Evolutionary conservation across 2,329 filamentous ascomycete genomes (phyloP).

Genomic region (Ilyonectria destructans): DNA sequence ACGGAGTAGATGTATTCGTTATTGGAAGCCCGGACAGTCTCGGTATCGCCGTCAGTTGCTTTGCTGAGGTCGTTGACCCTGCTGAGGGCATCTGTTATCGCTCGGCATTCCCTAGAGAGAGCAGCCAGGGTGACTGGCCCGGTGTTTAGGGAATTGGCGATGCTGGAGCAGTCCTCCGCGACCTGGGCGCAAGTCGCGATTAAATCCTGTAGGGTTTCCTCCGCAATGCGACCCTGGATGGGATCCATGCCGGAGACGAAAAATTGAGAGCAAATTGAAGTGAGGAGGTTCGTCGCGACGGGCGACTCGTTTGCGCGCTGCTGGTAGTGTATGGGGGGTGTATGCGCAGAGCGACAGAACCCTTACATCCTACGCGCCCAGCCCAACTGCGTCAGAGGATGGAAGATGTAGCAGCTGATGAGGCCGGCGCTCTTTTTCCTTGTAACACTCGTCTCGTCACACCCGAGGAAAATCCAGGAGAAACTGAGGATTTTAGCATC

Average conservation of each 20-base stretch:
- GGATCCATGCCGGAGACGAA: conserved; percentile 42
- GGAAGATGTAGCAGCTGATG: conserved; percentile 4
- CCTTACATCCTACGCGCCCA: conserved; percentile 12
- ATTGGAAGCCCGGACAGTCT: conserved; percentile 44
- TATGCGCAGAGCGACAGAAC: conserved; percentile 9
- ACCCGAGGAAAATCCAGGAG: conserved; percentile 19
- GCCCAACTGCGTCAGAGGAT: conserved; percentile 9
- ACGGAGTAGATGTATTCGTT: conserved; percentile 48
- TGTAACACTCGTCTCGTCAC: conserved; percentile 24
- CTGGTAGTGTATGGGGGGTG: conserved; percentile 14
- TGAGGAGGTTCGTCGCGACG: not conserved
- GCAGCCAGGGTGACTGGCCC: conserved; percentile 47
- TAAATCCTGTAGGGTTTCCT: conserved; percentile 46
- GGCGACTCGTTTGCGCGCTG: conserved; percentile 13
- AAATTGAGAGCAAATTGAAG: conserved; percentile 29
- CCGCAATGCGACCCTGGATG: conserved; percentile 44
- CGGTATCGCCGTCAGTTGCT: conserved; percentile 38
- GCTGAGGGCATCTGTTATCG: conserved; percentile 48
- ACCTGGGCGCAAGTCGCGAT: conserved; percentile 48
- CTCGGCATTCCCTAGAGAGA: conserved; percentile 47
- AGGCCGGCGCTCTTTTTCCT: conserved; percentile 18
- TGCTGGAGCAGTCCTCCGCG: conserved; percentile 44
- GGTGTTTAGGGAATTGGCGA: conserved; percentile 49
- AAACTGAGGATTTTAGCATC: conserved; percentile 30
- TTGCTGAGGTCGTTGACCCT: conserved; percentile 47